Evolutionary conservation across 192 early-diverging fungal genomes (phyloP).

Genomic region (Coemansia sp.): DNA sequence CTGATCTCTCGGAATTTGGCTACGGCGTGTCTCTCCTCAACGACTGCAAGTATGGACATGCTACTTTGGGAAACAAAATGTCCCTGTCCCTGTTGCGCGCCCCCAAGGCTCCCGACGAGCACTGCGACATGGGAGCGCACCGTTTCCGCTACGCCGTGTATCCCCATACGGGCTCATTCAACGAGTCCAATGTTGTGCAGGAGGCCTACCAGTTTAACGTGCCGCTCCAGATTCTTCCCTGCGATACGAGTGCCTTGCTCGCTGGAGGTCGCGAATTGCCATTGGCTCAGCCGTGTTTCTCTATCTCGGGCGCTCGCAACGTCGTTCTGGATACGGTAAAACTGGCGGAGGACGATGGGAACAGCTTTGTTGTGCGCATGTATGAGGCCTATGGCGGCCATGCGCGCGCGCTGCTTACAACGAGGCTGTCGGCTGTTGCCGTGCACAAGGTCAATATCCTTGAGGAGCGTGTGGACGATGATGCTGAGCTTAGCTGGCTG

Average conservation of each 20-base stretch:
- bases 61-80: conserved; percentile 76
- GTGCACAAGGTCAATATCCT: conserved; percentile 71
- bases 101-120: conserved; percentile 69
- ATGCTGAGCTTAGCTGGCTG: conserved; percentile 20
- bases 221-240: conserved; percentile 57
- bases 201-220: conserved; percentile 88
- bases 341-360: conserved; percentile 71
- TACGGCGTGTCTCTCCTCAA: conserved; percentile 91
- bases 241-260: not conserved
- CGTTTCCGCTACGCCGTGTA: conserved; percentile 85
- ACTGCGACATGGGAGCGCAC: conserved; percentile 64
- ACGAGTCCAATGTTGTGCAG: conserved; percentile 80
- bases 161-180: conserved; percentile 82
- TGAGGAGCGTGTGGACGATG: conserved; percentile 62
- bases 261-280: not conserved
- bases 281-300: conserved; percentile 20
- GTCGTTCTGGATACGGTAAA: conserved; percentile 91
- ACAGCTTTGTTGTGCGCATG: conserved; percentile 71
- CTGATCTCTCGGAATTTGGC: conserved; percentile 89
- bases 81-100: conserved; percentile 79
- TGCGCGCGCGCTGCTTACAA: conserved; percentile 19
- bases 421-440: conserved; percentile 17
- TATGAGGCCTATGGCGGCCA: conserved; percentile 91
- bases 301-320: conserved; percentile 54
- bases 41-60: conserved; percentile 96